These are phyloP conservation scores for Hymenoscyphus infarciens DNA, from an alignment of 2,329 filamentous ascomycete species.

Conservation along the genomic window DNA sequence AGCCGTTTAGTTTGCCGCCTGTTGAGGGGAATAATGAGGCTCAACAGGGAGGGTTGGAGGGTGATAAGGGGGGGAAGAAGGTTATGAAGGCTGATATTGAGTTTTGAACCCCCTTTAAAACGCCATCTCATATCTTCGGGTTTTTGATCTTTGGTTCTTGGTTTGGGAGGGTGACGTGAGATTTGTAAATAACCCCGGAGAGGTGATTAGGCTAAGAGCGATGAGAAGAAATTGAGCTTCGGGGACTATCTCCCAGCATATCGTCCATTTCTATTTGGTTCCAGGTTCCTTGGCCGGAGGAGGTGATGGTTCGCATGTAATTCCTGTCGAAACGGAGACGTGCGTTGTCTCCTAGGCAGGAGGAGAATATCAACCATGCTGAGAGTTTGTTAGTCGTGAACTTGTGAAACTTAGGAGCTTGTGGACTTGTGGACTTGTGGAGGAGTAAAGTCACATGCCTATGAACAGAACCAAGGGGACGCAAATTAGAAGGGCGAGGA, in stretches of 20 bases:
- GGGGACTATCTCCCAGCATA: slow-evolving; percentile 29
- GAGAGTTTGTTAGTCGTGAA: neutral
- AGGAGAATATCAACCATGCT: slow-evolving; percentile 36
- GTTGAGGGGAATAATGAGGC: slow-evolving; percentile 64
- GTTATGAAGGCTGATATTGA: slow-evolving; percentile 35
- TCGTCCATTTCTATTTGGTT: slow-evolving; percentile 36
- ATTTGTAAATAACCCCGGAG: too few species aligned
- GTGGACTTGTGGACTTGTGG: neutral
- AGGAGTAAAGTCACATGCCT: neutral
- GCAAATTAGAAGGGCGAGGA: neutral
- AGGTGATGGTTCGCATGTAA: slow-evolving; percentile 34
- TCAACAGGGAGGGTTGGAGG: slow-evolving; percentile 29
- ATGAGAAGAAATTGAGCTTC: neutral
- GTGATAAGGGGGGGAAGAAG: slow-evolving; percentile 27
- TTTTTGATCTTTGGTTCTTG: too few species aligned
- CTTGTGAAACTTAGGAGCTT: neutral
- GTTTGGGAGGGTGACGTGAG: too few species aligned
- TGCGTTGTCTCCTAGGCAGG: slow-evolving; percentile 35
- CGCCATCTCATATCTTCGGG: neutral
- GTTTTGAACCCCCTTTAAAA: slow-evolving; percentile 22
- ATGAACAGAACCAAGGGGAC: neutral
- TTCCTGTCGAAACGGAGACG: slow-evolving; percentile 31
- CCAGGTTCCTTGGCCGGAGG: slow-evolving; percentile 34
- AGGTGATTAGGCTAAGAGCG: neutral
- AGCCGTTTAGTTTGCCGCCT: slow-evolving; percentile 85